A percentile compares a stretch with the other conserved stretches of the same genome.
Conservation (phyloP, 2,329 filamentous ascomycete species). For the Didymella keratinophila region DNA sequence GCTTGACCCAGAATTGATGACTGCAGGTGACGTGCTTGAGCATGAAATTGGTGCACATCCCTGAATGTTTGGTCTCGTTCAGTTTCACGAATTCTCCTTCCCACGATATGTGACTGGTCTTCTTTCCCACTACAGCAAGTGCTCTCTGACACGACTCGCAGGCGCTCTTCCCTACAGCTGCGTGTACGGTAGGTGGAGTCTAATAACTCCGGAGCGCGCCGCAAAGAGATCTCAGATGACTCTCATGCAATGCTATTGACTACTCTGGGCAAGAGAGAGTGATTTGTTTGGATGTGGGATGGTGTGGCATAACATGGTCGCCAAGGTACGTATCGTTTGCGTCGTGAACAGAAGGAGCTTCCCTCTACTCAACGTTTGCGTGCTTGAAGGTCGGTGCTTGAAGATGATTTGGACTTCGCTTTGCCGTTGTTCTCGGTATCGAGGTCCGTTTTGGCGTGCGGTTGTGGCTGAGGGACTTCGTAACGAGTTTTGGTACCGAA, state of each 20-base stretch:
- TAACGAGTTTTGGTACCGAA: background rate
- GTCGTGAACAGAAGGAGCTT: background rate
- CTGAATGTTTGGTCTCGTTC: background rate
- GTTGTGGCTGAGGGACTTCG: background rate
- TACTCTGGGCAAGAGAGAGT: background rate
- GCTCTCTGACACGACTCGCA: background rate
- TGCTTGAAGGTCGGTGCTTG: background rate
- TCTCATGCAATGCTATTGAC: constrained; percentile 3
- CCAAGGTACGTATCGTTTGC: background rate
- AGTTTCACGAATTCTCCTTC: background rate
- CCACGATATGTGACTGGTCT: background rate
- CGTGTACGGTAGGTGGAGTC: constrained; percentile 11
- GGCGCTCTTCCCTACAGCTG: constrained; percentile 9
- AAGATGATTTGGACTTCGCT: background rate
- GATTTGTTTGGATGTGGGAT: background rate
- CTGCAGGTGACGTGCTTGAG: constrained; percentile 33
- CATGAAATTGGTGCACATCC: constrained; percentile 35
- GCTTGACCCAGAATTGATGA: constrained; percentile 31
- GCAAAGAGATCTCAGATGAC: background rate
- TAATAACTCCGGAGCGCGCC: constrained; percentile 11
- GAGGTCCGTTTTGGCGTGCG: background rate
- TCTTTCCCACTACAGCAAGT: background rate
- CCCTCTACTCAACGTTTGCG: background rate
- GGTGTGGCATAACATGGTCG: constrained; percentile 5
- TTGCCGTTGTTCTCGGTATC: background rate